Evolutionary conservation across 345 rosid species (phyloP), one percentile per base, ranked within the genome.

Genomic region (Gossypium australe): DNA sequence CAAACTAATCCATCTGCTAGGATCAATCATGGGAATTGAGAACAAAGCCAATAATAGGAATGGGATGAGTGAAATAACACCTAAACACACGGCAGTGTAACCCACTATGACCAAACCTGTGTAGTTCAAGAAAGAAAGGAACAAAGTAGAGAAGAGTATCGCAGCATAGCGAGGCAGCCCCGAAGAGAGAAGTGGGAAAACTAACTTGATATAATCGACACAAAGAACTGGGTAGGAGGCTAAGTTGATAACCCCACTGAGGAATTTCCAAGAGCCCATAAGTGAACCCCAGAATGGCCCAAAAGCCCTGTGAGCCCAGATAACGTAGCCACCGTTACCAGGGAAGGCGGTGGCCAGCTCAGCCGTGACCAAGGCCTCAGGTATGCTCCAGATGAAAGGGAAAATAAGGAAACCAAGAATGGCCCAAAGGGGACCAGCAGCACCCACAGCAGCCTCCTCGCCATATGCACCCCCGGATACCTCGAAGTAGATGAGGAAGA

Each of bases 291-390:
- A 81, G 77, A 88, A 87, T 22, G 87, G 84, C 3, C 92, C 91
- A 29, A 90, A 88, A 14, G 92, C 89, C 0, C 49, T 75, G 24
- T 84, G 70, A 9, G 88, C 89, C 94, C 92, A 90, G n/a, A 90
- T 81, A 2, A 90, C 92, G 10, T 82, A 88, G 38, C 92, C 92
- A 1, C 92, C 94, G 17, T 90, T 84, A 0, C 89, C 92, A 0
- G 94, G 94, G 65, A 87, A 87, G 2, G 90, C 80, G 2, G 92
- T 87, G 71, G 91, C 82, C 67, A 90, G 95, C 80, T 88, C 95
- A 0, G 95, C 92, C 0, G 95, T 88, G 85, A 90, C 80, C 8
- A 90, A 78, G n/a, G 95, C 91, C 72, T 90, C 95, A 2, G 92
- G 95, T 29, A 88, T 68, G 73, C 89, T 84, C 95, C 92, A 90